Evolutionary conservation across 2,329 filamentous ascomycete species (phyloP), one percentile per base, ranked within the genome.

Genomic region (Ceratocystis albifundus): DNA sequence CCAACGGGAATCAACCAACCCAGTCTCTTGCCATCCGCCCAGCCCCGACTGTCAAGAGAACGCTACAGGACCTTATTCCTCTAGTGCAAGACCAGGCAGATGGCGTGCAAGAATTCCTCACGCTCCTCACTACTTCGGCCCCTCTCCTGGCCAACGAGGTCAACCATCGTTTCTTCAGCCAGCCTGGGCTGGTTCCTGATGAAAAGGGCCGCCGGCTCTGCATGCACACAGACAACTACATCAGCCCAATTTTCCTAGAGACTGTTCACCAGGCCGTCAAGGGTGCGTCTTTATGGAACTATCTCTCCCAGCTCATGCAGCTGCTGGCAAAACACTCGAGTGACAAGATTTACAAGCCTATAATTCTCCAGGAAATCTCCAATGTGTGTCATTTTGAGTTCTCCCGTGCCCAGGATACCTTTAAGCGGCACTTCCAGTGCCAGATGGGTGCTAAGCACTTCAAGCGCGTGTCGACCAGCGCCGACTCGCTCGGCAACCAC

Each of bases 381-480:
- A 80, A 80, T 61, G 65, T 78, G 3, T 78, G 75, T 25, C 72
- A 80, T n/a, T 66, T 79, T 0, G 79, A 80, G 62, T 81, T 76
- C 61, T 63, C 53, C 0, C 76, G 77, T 1, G 70, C 72, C 0
- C 77, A 79, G 48, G 69, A 70, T 12, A 28, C 73, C 0, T 74
- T 81, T 61, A 79, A 76, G 67, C 78, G 78, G 5, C 70, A 75
- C 1, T 69, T 80, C 0, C 74, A 78, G 48, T 73, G 72, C 0
- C 67, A 67, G 0, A 72, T 69, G 0, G 78, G 76, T 3, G 57
- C 61, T 0, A 77, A 77, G 61, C 76, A 74, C 70, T 81, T 81
- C 71, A 77, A 75, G 69, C 73, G 78, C 0, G 61, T 76, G 0
- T 73, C 75, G 0, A 74, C 73, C 20, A 70, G 65, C 1, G 72